Evolutionary conservation across 345 rosid species (phyloP).

Genomic region (Eutrema japonicum): DNA sequence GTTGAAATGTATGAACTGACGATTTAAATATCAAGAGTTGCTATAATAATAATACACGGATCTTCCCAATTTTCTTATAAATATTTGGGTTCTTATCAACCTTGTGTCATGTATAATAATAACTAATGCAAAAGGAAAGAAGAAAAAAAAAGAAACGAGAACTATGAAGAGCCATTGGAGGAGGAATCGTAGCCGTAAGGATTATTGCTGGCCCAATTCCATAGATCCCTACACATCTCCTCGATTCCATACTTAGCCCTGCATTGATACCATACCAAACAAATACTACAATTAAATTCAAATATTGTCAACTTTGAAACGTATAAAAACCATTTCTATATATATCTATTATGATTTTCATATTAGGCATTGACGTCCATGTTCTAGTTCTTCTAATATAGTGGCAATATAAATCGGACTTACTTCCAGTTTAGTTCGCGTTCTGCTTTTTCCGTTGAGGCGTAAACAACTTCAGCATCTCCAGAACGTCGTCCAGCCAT

Average conservation of each 20-base stretch:
- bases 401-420: conserved; percentile 41
- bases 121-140: neutral
- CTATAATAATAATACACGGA: conserved; percentile 23
- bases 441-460: conserved; percentile 83
- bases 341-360: too few species aligned
- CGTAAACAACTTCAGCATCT: conserved; percentile 84
- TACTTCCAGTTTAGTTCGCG: conserved; percentile 90
- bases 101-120: neutral
- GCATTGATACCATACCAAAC: conserved; percentile 42
- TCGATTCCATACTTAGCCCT: conserved; percentile 83
- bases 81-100: conserved; percentile 20
- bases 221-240: conserved; percentile 94
- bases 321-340: too few species aligned
- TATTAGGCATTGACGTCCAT: too few species aligned
- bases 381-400: neutral
- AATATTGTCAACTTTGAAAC: too few species aligned
- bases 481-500: conserved; percentile 85
- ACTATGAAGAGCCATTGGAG: conserved; percentile 33
- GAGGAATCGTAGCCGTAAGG: conserved; percentile 82
- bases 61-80: neutral
- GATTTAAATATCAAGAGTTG: conserved; percentile 18
- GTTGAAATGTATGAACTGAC: neutral
- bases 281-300: neutral
- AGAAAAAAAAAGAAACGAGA: neutral
- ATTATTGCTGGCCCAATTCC: conserved; percentile 98